Base-by-base conservation (phyloP, 1,284 basidiomycete species). In the Malassezia arunalokei region DNA sequence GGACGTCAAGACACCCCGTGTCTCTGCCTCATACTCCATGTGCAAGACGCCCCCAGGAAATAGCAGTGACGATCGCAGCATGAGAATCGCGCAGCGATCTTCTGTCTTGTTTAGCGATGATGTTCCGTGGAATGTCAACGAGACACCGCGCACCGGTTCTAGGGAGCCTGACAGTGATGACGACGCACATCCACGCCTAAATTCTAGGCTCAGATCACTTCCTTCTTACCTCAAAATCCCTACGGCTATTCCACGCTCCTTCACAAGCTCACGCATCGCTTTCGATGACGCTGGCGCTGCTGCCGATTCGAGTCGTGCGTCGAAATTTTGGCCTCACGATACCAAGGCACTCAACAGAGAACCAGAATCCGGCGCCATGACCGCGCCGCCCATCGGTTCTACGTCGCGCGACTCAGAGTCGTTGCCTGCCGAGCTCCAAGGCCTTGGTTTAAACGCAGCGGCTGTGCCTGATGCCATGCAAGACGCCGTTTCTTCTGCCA, bases 201-300 rank as follows among this genome's bases (percentile, higher is more conserved):
- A 8, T 43, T 9, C 8, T n/a, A 40, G 40, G 41, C 35, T 54
- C 20, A n/a, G 29, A 2, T 60, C 69, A 2, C 49, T 71, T 6
- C 69, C 69, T 5, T 72, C 69, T 5, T 72, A 71, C 37, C 68
- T 72, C 44, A 68, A 68, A 51, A 72, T 72, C 41, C 69, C 69
- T 3, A 72, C 69, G 14, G 49, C 64, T 9, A 69, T 71, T 15
- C 68, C 68, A 17, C 64, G 67, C 51, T 56, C 62, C 8, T 64
- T 66, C 24, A 60, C 63, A 8, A 58, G 15, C 15, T 24, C 43
- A 5, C 11, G 33, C 11, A 35, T 15, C 33, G 15, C 33, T 15
- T 35, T 35, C 5, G 33, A 12, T 35, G 33, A 15, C 11, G 33
- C 33, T 35, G 33, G 33, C 5, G 20, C 20, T 2, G 20, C 20